Conservation (phyloP, 1,139 yeast species). For the Lodderomyces jiufengensis region DNA sequence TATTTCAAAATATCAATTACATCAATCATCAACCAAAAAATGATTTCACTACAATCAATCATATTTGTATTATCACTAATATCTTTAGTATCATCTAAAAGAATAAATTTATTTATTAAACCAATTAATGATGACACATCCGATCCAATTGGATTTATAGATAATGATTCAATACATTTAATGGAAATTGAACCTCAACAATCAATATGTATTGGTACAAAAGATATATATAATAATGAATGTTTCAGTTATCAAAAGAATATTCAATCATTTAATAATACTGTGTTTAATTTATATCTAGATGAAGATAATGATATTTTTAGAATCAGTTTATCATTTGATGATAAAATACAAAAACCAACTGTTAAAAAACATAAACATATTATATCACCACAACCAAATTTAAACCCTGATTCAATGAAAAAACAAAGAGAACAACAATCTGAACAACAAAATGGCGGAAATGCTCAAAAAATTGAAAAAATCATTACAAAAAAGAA, state of each 20-base stretch:
- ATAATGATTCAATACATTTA: conserved; percentile 10
- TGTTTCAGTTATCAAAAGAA: conserved; percentile 27
- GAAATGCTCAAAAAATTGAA: conserved; percentile 7
- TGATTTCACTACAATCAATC: not conserved
- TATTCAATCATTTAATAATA: conserved; percentile 9
- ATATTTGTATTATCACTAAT: conserved; percentile 4
- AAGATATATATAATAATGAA: conserved; percentile 24
- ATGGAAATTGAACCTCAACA: conserved; percentile 4
- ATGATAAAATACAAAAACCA: conserved; percentile 10
- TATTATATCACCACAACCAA: conserved; percentile 24
- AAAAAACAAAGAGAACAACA: conserved; percentile 11
- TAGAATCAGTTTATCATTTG: conserved; percentile 15
- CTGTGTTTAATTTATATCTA: conserved; percentile 15
- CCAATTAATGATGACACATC: conserved; percentile 11
- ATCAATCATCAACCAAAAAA: not conserved
- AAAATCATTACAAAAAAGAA: conserved; percentile 10
- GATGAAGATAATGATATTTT: conserved; percentile 16
- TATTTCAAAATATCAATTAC: not conserved
- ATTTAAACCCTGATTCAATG: conserved; percentile 22
- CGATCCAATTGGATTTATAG: conserved; percentile 16
- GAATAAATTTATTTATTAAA: conserved; percentile 13
- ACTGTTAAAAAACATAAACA: conserved; percentile 10
- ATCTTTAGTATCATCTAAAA: conserved; percentile 7
- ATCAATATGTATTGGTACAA: conserved; percentile 32
- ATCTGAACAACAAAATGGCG: conserved; percentile 6